Percentiles rank a stretch among this genome's conserved stretches.
phyloP scores from a whole-genome alignment of 75 land plant species.

The Cupressus sempervirens region DNA sequence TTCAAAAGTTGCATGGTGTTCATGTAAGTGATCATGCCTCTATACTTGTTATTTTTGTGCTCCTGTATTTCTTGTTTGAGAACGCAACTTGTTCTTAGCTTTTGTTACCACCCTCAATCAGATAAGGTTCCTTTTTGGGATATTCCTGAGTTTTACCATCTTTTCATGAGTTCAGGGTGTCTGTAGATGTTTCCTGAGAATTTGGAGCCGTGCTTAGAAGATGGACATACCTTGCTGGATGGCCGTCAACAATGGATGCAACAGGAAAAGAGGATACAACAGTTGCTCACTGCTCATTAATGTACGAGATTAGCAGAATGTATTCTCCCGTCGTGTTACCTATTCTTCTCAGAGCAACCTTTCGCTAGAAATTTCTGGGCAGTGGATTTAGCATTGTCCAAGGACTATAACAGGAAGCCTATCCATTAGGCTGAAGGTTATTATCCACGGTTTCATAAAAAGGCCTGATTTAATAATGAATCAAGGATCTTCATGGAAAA shows the following conservation, averaged over 20 bases:
- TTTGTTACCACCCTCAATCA: too few species aligned
- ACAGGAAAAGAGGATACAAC: not conserved
- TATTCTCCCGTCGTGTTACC: not conserved
- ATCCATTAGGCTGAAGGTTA: not conserved
- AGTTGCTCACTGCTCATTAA: not conserved
- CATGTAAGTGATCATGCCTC: too few species aligned
- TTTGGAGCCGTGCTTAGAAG: too few species aligned
- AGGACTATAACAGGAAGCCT: not conserved
- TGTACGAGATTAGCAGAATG: not conserved
- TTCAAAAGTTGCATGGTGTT: too few species aligned
- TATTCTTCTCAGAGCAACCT: not conserved
- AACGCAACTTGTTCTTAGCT: too few species aligned
- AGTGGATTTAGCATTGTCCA: not conserved
- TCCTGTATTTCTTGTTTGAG: too few species aligned
- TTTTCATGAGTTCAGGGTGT: too few species aligned
- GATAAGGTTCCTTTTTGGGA: too few species aligned
- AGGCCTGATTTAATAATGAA: not conserved
- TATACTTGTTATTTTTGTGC: too few species aligned
- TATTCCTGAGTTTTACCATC: too few species aligned
- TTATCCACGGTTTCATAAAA: not conserved
- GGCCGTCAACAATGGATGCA: not conserved
- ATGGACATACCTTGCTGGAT: too few species aligned
- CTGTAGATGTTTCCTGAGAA: too few species aligned
- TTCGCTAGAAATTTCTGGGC: not conserved
- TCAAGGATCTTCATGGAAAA: not conserved